phyloP scores from a whole-genome alignment of 2,329 filamentous ascomycete genomes.

The Colletotrichum tanaceti region DNA sequence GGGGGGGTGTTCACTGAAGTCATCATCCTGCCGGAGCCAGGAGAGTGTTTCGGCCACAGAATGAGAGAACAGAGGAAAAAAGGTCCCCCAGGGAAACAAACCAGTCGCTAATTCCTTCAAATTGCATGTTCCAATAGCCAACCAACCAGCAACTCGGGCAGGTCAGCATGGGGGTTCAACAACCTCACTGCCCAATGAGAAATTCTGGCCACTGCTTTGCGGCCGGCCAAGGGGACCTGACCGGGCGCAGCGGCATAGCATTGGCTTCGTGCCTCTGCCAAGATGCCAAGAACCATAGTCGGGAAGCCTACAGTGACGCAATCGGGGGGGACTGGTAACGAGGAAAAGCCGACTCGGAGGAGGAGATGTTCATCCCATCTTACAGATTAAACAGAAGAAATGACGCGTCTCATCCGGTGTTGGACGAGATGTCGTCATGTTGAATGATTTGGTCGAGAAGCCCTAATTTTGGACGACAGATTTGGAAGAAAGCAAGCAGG shows the following conservation, averaged over 20 bases:
- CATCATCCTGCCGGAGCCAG: background rate
- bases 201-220: background rate
- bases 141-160: background rate
- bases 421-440: background rate
- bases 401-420: background rate
- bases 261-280: conserved; percentile 30
- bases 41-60: background rate
- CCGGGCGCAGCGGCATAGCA: conserved; percentile 6
- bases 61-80: too few species aligned
- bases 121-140: background rate
- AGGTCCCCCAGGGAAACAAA: too few species aligned
- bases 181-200: conserved; percentile 21
- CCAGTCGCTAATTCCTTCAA: background rate
- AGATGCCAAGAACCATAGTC: conserved; percentile 31
- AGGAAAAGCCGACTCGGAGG: background rate
- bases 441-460: background rate
- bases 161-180: conserved; percentile 11
- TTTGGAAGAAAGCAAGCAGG: accelerated
- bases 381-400: background rate
- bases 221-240: conserved; percentile 10
- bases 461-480: background rate
- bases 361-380: background rate
- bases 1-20: background rate
- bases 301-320: conserved; percentile 32
- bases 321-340: conserved; percentile 30